Percentiles rank a stretch among this genome's conserved stretches.
These are phyloP conservation scores for Saccharomycopsis hybrid DNA, from an alignment of 1,139 yeast species.

Conservation along the genomic window DNA sequence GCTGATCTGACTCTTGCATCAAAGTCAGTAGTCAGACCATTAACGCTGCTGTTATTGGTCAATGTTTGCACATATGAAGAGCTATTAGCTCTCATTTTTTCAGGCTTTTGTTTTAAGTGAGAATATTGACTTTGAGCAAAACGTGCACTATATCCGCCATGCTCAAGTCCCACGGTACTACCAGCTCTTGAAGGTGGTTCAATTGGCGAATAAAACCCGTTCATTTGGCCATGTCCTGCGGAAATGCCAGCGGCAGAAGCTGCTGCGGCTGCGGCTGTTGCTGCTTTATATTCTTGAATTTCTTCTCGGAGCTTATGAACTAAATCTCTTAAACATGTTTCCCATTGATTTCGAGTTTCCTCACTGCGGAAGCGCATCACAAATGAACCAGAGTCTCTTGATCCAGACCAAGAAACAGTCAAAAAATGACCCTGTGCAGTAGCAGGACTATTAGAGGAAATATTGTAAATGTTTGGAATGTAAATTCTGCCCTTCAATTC, in stretches of 20 bases:
- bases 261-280: not conserved
- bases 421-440: slow-evolving; percentile 36
- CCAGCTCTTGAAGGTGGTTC: not conserved
- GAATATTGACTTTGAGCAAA: not conserved
- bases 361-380: slow-evolving; percentile 63
- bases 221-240: not conserved
- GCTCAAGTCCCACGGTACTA: not conserved
- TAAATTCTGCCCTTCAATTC: slow-evolving; percentile 67
- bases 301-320: slow-evolving; percentile 34
- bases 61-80: not conserved
- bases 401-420: slow-evolving; percentile 73
- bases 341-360: slow-evolving; percentile 70
- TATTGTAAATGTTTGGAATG: slow-evolving; percentile 57
- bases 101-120: not conserved
- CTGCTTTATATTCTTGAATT: slow-evolving; percentile 24
- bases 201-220: not conserved
- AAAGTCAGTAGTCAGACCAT: not conserved
- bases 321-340: slow-evolving; percentile 42
- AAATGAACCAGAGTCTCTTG: slow-evolving; percentile 71
- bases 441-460: slow-evolving; percentile 30
- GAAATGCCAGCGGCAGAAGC: too few relatives aligned
- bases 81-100: slow-evolving; percentile 3
- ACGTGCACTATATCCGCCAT: not conserved
- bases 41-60: not conserved
- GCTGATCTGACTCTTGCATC: slow-evolving; percentile 6